These are phyloP conservation scores for Fusarium proliferatum DNA, from an alignment of 2,329 filamentous ascomycete genomes.

Conservation along the genomic window DNA sequence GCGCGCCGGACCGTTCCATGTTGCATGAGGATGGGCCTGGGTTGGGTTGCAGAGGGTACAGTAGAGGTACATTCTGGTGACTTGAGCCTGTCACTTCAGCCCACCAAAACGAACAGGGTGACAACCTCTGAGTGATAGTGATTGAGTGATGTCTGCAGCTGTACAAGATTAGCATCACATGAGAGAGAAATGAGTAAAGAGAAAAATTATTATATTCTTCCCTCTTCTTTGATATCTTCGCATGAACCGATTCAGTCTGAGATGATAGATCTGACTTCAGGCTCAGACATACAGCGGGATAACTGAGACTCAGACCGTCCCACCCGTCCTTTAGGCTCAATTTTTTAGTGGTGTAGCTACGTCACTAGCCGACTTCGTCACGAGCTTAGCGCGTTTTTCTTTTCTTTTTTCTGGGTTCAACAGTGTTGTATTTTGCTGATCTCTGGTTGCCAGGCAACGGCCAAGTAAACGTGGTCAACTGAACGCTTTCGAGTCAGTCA, in stretches of 20 bases:
- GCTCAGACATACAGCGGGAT: conserved; percentile 20
- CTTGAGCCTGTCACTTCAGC: conserved; percentile 12
- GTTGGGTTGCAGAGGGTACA: conserved; percentile 22
- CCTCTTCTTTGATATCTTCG: neutral
- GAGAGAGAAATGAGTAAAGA: neutral
- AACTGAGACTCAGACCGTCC: neutral
- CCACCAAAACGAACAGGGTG: neutral
- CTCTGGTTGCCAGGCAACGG: conserved; percentile 41
- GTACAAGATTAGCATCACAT: neutral
- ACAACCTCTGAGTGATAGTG: neutral
- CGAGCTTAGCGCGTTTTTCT: conserved; percentile 27
- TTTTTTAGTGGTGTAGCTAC: conserved; percentile 34
- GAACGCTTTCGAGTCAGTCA: conserved; percentile 21
- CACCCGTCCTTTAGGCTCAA: neutral
- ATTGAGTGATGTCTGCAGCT: neutral
- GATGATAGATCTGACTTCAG: conserved; percentile 2
- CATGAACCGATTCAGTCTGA: neutral
- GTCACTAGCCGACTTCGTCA: conserved; percentile 44
- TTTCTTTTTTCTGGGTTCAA: neutral
- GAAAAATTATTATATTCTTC: neutral
- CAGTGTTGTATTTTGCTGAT: conserved; percentile 3
- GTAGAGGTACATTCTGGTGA: conserved; percentile 15
- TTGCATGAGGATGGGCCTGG: conserved; percentile 25
- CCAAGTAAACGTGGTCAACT: conserved; percentile 3
- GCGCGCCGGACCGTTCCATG: conserved; percentile 36